Conservation (phyloP, 1,139 yeast species). For the Kodamaea fungicola region DNA sequence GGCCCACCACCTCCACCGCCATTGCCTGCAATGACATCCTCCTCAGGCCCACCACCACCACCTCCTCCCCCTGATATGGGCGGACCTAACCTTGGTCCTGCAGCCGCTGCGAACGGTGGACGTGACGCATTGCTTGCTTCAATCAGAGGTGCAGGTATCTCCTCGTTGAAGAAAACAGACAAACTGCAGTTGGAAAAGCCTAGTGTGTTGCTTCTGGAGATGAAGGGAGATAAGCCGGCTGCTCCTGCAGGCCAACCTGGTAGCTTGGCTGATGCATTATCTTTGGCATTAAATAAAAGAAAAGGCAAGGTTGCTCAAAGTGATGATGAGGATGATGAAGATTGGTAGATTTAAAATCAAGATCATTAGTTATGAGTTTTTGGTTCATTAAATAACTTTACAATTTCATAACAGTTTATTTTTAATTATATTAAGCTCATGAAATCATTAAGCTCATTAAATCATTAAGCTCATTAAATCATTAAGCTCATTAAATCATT, state of each 20-base stretch:
- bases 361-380: no score
- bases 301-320: constrained; percentile 80
- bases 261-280: constrained; percentile 79
- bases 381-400: no score
- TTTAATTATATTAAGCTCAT: no score
- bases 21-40: constrained; percentile 18
- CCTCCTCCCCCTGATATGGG: constrained; percentile 17
- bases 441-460: no score
- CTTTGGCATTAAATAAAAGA: constrained; percentile 78
- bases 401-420: no score
- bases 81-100: constrained; percentile 16
- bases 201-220: constrained; percentile 66
- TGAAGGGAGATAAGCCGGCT: constrained; percentile 52
- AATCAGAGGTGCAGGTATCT: constrained; percentile 74
- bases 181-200: constrained; percentile 81
- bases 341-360: no score
- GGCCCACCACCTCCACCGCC: constrained; percentile 21
- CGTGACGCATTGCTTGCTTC: constrained; percentile 87
- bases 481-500: no score
- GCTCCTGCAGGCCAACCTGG: constrained; percentile 48
- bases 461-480: no score
- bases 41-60: constrained; percentile 24
- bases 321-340: constrained; percentile 84
- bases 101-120: constrained; percentile 46
- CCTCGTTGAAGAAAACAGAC: constrained; percentile 69